These are phyloP conservation scores for Tuber indicum DNA, from an alignment of 495 filamentous ascomycete species.

Conservation along the genomic window DNA sequence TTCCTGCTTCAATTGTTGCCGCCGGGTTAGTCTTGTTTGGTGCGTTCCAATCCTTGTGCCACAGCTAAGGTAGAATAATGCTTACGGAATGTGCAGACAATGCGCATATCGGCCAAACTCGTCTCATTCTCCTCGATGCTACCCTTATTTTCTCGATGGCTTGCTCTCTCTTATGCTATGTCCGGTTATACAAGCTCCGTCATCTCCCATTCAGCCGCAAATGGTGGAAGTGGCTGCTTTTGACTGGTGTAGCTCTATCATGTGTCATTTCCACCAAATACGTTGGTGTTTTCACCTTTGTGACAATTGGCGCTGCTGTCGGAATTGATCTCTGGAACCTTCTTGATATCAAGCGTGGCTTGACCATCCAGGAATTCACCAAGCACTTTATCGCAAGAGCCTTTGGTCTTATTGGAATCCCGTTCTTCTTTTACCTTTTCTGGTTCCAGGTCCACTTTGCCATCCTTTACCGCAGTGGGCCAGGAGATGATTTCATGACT, in stretches of 20 bases:
- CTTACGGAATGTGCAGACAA: conserved; percentile 56
- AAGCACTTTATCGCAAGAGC: conserved; percentile 86
- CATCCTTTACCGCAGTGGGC: conserved; percentile 78
- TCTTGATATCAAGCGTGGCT: conserved; percentile 74
- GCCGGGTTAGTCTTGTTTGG: conserved; percentile 76
- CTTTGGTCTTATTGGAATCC: conserved; percentile 75
- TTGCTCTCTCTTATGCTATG: conserved; percentile 82
- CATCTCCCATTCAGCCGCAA: conserved; percentile 84
- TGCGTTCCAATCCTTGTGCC: conserved; percentile 9
- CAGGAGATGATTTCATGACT: conserved; percentile 97
- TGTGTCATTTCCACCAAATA: conserved; percentile 99
- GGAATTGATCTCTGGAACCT: conserved; percentile 92
- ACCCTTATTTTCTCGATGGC: conserved; percentile 94
- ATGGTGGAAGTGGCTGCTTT: conserved; percentile 99
- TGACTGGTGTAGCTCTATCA: conserved; percentile 88
- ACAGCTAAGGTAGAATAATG: not conserved
- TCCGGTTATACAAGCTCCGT: conserved; percentile 95
- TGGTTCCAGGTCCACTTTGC: conserved; percentile 99
- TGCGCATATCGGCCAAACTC: conserved; percentile 93
- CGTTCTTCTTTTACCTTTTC: conserved; percentile 96
- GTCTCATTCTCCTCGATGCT: conserved; percentile 90
- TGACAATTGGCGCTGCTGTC: conserved; percentile 92
- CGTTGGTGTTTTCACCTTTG: conserved; percentile 91
- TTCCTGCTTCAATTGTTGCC: conserved; percentile 83
- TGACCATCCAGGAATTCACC: conserved; percentile 68